These are phyloP conservation scores for Limonium bicolor DNA, from an alignment of 148 eudicot species.

Conservation along the genomic window DNA sequence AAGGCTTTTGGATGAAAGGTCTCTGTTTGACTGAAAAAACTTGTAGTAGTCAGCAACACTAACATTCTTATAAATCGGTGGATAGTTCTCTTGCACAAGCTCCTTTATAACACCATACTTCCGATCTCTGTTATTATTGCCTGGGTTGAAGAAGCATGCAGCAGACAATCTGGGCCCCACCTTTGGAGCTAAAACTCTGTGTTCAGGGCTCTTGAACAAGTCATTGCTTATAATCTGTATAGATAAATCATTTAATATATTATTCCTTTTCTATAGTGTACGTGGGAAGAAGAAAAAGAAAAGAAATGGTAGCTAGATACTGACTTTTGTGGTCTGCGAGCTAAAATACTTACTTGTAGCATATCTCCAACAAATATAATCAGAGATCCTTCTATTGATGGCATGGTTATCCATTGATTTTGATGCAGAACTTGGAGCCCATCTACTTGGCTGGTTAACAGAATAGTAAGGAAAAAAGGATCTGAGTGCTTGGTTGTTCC, in stretches of 20 bases:
- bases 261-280: too few relatives aligned
- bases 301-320: background rate
- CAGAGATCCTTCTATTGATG: conserved; percentile 40
- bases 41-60: conserved; percentile 3
- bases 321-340: background rate
- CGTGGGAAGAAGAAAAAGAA: background rate
- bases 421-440: conserved; percentile 62
- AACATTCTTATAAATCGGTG: conserved; percentile 27
- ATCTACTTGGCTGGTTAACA: conserved; percentile 36
- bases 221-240: conserved; percentile 39
- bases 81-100: conserved; percentile 25
- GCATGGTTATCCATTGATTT: conserved; percentile 42
- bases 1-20: conserved; percentile 1
- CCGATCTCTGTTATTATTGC: conserved; percentile 9
- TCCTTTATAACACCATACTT: conserved; percentile 34
- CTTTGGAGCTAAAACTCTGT: conserved; percentile 40
- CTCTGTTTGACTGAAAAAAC: conserved; percentile 2
- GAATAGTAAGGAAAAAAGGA: conserved; percentile 41
- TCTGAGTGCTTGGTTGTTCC: conserved; percentile 54
- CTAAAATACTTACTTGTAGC: conserved; percentile 3
- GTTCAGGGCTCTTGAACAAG: conserved; percentile 37
- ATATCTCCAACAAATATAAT: conserved; percentile 1
- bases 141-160: conserved; percentile 43
- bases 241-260: background rate
- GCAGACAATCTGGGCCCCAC: conserved; percentile 40